These are phyloP conservation scores for Neurospora pannonica DNA, from an alignment of 495 filamentous ascomycete genomes.

Conservation along the genomic window DNA sequence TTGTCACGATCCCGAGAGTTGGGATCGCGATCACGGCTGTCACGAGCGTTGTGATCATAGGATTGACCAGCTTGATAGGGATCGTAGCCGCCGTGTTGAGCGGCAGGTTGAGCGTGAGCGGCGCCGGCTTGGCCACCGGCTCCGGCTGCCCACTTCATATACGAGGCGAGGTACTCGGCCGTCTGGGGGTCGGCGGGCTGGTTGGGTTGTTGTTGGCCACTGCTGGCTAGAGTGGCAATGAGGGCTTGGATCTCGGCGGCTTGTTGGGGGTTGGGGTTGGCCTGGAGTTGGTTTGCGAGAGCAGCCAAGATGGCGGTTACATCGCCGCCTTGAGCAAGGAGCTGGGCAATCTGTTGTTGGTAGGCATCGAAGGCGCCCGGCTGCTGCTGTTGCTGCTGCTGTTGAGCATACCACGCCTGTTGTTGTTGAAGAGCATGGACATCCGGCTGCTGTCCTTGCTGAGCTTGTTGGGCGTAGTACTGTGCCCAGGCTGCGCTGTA, in stretches of 20 bases:
- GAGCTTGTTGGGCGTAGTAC: constrained; percentile 21
- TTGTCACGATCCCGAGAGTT: constrained; percentile 5
- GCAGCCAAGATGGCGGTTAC: constrained; percentile 15
- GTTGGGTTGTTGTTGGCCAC: constrained; percentile 7
- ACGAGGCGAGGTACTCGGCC: constrained; percentile 11
- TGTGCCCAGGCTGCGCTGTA: constrained; percentile 21
- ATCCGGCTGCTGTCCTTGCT: constrained; percentile 9
- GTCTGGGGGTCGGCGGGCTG: constrained; percentile 6
- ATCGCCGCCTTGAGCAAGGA: constrained; percentile 4
- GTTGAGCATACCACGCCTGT: constrained; percentile 21
- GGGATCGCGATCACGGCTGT: constrained; percentile 2
- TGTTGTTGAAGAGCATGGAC: constrained; percentile 11
- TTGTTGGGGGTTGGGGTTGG: constrained; percentile 8
- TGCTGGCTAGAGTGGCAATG: constrained; percentile 8
- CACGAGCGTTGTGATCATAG: constrained; percentile 1
- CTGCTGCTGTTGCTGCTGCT: background rate
- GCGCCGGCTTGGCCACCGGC: background rate
- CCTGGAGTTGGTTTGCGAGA: constrained; percentile 8
- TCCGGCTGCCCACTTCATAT: constrained; percentile 10
- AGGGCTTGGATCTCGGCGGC: constrained; percentile 9
- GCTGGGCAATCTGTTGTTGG: constrained; percentile 9
- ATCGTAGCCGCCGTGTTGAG: background rate
- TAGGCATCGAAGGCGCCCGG: background rate
- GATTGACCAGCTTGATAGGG: background rate
- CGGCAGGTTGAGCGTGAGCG: background rate